Evolutionary conservation across 768 basidiomycete species (phyloP).

Genomic region (Piloderma croceum): DNA sequence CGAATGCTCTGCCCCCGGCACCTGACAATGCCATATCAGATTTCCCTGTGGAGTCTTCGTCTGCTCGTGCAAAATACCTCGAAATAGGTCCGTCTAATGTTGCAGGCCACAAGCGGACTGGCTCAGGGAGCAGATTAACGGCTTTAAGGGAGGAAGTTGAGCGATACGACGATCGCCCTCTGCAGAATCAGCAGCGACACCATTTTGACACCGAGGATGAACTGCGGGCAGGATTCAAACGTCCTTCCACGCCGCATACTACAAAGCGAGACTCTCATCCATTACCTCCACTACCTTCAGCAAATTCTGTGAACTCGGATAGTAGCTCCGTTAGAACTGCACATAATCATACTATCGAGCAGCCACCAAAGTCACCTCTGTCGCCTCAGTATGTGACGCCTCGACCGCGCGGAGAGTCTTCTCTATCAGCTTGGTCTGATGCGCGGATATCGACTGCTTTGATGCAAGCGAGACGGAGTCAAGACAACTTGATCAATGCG

Average conservation of each 20-base stretch:
- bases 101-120: constrained; percentile 47
- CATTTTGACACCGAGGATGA: constrained; percentile 28
- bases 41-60: constrained; percentile 24
- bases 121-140: constrained; percentile 52
- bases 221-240: constrained; percentile 24
- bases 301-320: constrained; percentile 26
- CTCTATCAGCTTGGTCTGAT: constrained; percentile 25
- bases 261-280: constrained; percentile 54
- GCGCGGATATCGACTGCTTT: too few relatives aligned
- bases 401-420: background rate
- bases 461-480: constrained; percentile 18
- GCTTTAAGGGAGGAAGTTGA: constrained; percentile 58
- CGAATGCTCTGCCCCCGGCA: constrained; percentile 54
- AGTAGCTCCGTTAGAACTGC: constrained; percentile 29
- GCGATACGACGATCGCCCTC: constrained; percentile 29
- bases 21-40: constrained; percentile 30
- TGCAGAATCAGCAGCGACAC: constrained; percentile 18
- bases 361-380: constrained; percentile 46
- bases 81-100: constrained; percentile 35
- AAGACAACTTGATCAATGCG: constrained; percentile 48
- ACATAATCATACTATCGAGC: constrained; percentile 27
- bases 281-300: constrained; percentile 60
- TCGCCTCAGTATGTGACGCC: constrained; percentile 31
- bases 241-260: constrained; percentile 39
- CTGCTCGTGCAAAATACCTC: constrained; percentile 19